Conservation (phyloP, 495 filamentous ascomycete species). For the Podospora pseudoanserina region DNA sequence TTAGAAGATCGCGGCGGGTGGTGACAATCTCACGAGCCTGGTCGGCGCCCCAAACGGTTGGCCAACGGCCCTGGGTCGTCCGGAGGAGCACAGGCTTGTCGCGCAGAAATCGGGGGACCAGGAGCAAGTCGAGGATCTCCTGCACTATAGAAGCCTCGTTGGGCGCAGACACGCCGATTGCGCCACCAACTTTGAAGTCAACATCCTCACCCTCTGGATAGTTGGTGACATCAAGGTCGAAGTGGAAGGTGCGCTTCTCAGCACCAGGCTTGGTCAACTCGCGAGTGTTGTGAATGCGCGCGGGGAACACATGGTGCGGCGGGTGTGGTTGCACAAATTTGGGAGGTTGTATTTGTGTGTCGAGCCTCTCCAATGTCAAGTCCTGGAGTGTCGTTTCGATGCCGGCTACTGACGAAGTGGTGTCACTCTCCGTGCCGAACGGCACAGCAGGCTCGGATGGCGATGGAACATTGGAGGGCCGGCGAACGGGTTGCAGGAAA, state of each 20-base stretch:
- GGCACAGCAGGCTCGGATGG: constrained; percentile 34
- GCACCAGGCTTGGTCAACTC: constrained; percentile 89
- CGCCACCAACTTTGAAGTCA: constrained; percentile 95
- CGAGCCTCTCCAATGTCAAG: constrained; percentile 39
- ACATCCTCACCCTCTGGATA: constrained; percentile 83
- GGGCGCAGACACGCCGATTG: constrained; percentile 86
- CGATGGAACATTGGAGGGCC: constrained; percentile 33
- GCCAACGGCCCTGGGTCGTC: constrained; percentile 83
- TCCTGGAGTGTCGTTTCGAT: constrained; percentile 28
- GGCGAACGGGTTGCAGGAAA: constrained; percentile 54
- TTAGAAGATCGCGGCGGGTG: constrained; percentile 83
- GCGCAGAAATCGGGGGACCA: constrained; percentile 70
- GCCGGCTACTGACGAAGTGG: constrained; percentile 9
- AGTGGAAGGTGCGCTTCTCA: constrained; percentile 94
- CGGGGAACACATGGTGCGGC: constrained; percentile 84
- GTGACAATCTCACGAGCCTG: constrained; percentile 75
- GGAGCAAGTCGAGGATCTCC: constrained; percentile 74
- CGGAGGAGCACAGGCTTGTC: constrained; percentile 75
- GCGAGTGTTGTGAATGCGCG: constrained; percentile 73
- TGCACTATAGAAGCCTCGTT: constrained; percentile 77
- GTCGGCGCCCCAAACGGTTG: constrained; percentile 97
- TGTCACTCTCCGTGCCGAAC: constrained; percentile 8
- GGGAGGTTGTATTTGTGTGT: constrained; percentile 65
- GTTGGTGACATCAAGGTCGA: constrained; percentile 92
- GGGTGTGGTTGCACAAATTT: constrained; percentile 92